Percentiles rank a stretch among this genome's conserved stretches.
phyloP scores from a whole-genome alignment of 176 grass and related monocot species.

The Zea luxurians region DNA sequence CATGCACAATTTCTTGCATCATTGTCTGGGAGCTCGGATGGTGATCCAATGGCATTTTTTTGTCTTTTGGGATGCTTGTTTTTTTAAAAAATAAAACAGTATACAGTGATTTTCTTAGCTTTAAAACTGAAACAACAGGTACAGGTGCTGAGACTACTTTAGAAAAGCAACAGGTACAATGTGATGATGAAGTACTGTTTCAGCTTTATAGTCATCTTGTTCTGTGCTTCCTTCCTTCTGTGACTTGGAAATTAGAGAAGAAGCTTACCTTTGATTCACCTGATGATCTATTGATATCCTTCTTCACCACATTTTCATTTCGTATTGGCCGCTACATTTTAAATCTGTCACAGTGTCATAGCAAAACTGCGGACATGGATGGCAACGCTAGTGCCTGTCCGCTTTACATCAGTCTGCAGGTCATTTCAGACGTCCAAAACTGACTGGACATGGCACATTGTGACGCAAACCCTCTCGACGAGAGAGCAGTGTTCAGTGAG shows the following conservation, averaged over 20 bases:
- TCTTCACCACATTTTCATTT: background rate
- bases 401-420: slow-evolving; percentile 20
- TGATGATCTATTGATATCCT: background rate
- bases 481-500: background rate
- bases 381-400: background rate
- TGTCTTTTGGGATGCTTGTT: background rate
- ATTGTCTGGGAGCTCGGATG: background rate
- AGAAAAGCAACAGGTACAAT: background rate
- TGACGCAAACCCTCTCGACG: background rate
- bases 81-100: background rate
- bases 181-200: too few relatives aligned
- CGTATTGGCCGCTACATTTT: background rate
- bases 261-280: background rate
- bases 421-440: slow-evolving; percentile 35
- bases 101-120: background rate
- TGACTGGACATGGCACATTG: slow-evolving; percentile 38
- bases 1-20: background rate
- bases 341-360: slow-evolving; percentile 7
- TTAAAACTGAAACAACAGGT: background rate
- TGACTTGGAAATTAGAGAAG: background rate
- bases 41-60: background rate
- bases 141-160: slow-evolving; percentile 11
- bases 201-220: background rate
- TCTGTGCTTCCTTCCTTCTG: background rate
- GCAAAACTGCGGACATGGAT: background rate